Evolutionary conservation across 1,284 basidiomycete genomes (phyloP).

Genomic region (Ganoderma multipileum): DNA sequence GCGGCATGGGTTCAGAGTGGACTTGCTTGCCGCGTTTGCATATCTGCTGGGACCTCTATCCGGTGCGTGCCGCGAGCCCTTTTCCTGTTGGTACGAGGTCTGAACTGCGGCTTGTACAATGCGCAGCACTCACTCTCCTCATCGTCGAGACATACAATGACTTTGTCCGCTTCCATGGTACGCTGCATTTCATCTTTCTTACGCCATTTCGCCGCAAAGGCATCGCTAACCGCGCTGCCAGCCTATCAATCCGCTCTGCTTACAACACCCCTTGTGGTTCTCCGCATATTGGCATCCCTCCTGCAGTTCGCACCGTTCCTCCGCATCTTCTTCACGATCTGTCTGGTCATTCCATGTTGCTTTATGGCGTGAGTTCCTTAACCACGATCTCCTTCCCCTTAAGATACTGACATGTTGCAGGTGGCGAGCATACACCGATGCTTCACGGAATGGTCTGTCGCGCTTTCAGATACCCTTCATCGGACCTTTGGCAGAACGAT

Average conservation of each 20-base stretch:
- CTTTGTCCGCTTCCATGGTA: conserved; percentile 83
- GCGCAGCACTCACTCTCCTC: conserved; percentile 69
- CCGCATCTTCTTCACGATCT: conserved; percentile 51
- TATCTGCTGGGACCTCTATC: conserved; percentile 80
- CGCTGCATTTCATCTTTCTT: conserved; percentile 29
- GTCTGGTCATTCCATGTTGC: conserved; percentile 47
- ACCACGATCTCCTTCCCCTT: neutral
- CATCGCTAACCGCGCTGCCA: conserved; percentile 35
- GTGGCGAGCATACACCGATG: conserved; percentile 71
- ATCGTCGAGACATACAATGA: conserved; percentile 84
- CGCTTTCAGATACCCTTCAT: conserved; percentile 73
- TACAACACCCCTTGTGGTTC: conserved; percentile 66
- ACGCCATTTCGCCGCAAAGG: no score
- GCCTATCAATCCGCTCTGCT: conserved; percentile 84
- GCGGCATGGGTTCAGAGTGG: conserved; percentile 71
- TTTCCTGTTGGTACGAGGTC: neutral
- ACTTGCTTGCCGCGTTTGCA: conserved; percentile 70
- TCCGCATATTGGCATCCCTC: conserved; percentile 65
- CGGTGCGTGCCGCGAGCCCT: conserved; percentile 52
- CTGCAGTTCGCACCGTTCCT: conserved; percentile 58
- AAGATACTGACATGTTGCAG: conserved; percentile 41
- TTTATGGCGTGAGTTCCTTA: conserved; percentile 63
- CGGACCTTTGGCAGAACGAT: conserved; percentile 74
- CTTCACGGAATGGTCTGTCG: conserved; percentile 58
- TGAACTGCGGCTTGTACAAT: neutral